Percentiles rank a stretch among this genome's conserved stretches.
Conservation (phyloP, 1,139 yeast genomes). For the Taphrina populina region DNA sequence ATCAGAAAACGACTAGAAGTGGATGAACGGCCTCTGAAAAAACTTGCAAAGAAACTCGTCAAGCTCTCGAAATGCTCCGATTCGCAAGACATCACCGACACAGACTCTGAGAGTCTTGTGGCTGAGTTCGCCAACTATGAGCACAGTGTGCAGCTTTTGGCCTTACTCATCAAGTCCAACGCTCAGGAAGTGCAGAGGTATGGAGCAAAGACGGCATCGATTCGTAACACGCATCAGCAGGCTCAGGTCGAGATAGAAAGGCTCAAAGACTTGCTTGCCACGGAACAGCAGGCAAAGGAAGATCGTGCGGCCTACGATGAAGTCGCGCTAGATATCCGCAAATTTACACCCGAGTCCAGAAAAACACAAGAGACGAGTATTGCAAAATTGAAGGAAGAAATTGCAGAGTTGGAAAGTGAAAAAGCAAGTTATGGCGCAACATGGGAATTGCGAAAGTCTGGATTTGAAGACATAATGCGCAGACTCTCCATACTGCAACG, state of each 20-base stretch:
- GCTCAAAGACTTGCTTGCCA: neutral
- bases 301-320: slow-evolving; percentile 2
- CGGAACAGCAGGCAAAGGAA: neutral
- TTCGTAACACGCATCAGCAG: neutral
- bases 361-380: neutral
- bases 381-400: slow-evolving; percentile 1
- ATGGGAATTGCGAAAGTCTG: slow-evolving; percentile 12
- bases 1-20: slow-evolving; percentile 11
- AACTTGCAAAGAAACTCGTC: neutral
- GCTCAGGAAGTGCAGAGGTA: slow-evolving; percentile 36
- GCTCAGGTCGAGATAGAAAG: neutral
- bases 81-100: neutral
- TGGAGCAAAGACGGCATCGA: slow-evolving; percentile 34
- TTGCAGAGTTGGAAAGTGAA: slow-evolving; percentile 13
- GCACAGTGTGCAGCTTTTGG: neutral
- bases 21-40: slow-evolving; percentile 13
- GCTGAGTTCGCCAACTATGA: slow-evolving; percentile 4
- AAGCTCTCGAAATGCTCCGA: neutral
- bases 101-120: neutral
- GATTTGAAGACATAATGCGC: slow-evolving; percentile 12
- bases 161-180: slow-evolving; percentile 5
- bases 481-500: neutral
- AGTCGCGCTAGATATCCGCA: slow-evolving; percentile 7
- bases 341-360: slow-evolving; percentile 7
- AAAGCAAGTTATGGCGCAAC: neutral